Conservation (phyloP, 345 rosid species). For the Hibiscus syriacus region DNA sequence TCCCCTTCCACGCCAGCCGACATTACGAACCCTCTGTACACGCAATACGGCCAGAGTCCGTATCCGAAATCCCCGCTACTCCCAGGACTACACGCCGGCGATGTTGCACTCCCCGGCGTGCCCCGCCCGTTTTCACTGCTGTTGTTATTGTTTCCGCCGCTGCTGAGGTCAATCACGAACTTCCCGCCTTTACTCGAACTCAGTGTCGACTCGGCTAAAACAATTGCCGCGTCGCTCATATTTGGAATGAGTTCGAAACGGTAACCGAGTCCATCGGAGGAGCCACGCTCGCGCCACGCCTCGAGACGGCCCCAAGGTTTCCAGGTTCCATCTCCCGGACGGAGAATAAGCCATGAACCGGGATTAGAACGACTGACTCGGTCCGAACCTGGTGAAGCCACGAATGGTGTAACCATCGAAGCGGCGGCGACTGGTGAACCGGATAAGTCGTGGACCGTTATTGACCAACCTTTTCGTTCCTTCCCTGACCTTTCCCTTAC, state of each 20-base stretch:
- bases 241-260: slow-evolving; percentile 74
- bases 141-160: background rate
- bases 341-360: slow-evolving; percentile 81
- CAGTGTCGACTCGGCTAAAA: slow-evolving; percentile 59
- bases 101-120: slow-evolving; percentile 28
- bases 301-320: slow-evolving; percentile 91
- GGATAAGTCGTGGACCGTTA: slow-evolving; percentile 83
- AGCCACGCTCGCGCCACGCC: slow-evolving; percentile 90
- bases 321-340: slow-evolving; percentile 78
- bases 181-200: slow-evolving; percentile 14
- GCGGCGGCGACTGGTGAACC: slow-evolving; percentile 88
- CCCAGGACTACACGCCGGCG: slow-evolving; percentile 74
- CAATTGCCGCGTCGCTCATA: slow-evolving; percentile 49
- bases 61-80: slow-evolving; percentile 70
- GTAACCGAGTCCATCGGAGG: slow-evolving; percentile 63
- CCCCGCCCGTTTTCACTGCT: slow-evolving; percentile 24
- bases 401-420: slow-evolving; percentile 78
- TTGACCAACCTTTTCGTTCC: slow-evolving; percentile 88
- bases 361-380: slow-evolving; percentile 90
- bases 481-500: slow-evolving; percentile 63
- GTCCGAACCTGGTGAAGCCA: slow-evolving; percentile 80
- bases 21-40: slow-evolving; percentile 80
- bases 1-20: slow-evolving; percentile 78
- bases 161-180: background rate
- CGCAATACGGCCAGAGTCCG: slow-evolving; percentile 61